A percentile compares a stretch with the other conserved stretches of the same genome.
Conservation (phyloP, 176 grass and related monocot genomes). For the bread wheat (Triticum aestivum) region IWGSC_CS_RefSeq_v2.1 NC_057795.1:67287641-67288140, state of each 20-base stretch:
- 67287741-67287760: not conserved
- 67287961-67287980: not conserved
- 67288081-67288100: too few species aligned
- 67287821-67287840: not conserved
- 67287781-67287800: not conserved
- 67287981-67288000: not conserved
- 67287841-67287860: not conserved
- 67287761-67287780: not conserved
- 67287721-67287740: not conserved
- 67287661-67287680: not conserved
- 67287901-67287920: not conserved
- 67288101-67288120: too few species aligned
- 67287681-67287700: slow-evolving; percentile 3
- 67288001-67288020: not conserved
- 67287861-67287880: not conserved
- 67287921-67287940: not conserved
- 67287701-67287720: not conserved
- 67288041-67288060: not conserved
- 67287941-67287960: not conserved
- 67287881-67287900: not conserved
- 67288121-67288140: too few species aligned
- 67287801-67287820: not conserved
- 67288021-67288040: not conserved
- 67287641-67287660: not conserved
- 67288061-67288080: not conserved